Evolutionary conservation across 2,329 filamentous ascomycete species (phyloP).

Genomic region (Ramularia endophylla): DNA sequence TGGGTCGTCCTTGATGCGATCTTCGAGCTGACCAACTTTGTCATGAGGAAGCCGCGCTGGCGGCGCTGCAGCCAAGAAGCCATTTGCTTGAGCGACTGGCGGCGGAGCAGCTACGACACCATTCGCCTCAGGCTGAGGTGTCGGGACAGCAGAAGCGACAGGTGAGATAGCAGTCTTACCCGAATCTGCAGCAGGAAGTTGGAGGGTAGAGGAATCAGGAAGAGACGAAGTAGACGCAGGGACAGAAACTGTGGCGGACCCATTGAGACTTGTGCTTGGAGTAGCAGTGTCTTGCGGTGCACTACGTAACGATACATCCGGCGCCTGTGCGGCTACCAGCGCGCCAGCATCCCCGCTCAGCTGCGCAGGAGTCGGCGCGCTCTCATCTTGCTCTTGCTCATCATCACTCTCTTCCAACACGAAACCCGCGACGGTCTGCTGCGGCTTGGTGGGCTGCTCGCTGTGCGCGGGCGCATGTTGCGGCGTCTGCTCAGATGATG

Average conservation of each 20-base stretch:
- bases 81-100: slow-evolving; percentile 14
- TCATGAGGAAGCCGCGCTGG: slow-evolving; percentile 58
- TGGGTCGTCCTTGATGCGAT: slow-evolving; percentile 85
- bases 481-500: slow-evolving; percentile 8
- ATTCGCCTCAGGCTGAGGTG: slow-evolving; percentile 10
- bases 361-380: slow-evolving; percentile 19
- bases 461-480: slow-evolving; percentile 36
- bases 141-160: slow-evolving; percentile 13
- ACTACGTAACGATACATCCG: slow-evolving; percentile 57
- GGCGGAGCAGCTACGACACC: slow-evolving; percentile 10
- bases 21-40: slow-evolving; percentile 74
- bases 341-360: slow-evolving; percentile 21
- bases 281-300: slow-evolving; percentile 31
- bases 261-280: slow-evolving; percentile 30
- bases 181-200: slow-evolving; percentile 19
- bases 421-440: slow-evolving; percentile 44
- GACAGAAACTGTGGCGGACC: slow-evolving; percentile 27
- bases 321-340: slow-evolving; percentile 22
- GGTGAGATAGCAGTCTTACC: slow-evolving; percentile 27
- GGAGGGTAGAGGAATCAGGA: slow-evolving; percentile 27
- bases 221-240: slow-evolving; percentile 24
- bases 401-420: slow-evolving; percentile 58
- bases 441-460: slow-evolving; percentile 32
- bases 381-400: slow-evolving; percentile 41
- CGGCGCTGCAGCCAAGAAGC: slow-evolving; percentile 9